Evolutionary conservation across 2,329 filamentous ascomycete genomes (phyloP).

Genomic region (Raffaelea arxii): DNA sequence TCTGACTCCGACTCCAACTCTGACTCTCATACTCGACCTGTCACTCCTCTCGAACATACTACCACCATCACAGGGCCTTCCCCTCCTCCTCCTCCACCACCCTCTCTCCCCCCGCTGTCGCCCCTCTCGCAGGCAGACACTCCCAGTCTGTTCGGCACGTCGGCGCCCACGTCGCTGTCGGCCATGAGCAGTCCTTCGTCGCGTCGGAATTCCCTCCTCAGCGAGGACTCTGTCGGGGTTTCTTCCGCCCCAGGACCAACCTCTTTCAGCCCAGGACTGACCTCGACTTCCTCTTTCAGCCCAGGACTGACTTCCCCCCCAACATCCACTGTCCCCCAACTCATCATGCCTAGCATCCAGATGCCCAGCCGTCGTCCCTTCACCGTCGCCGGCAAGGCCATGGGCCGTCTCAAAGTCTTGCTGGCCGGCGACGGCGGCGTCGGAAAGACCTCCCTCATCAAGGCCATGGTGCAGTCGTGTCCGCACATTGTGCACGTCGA

Average conservation of each 20-base stretch:
- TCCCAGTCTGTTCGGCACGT: slow-evolving; percentile 30
- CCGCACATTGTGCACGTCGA: slow-evolving; percentile 94
- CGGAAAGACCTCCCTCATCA: slow-evolving; percentile 85
- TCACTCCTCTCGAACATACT: slow-evolving; percentile 9
- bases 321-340: slow-evolving; percentile 58
- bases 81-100: too few relatives aligned
- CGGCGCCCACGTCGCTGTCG: slow-evolving; percentile 24
- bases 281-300: too few relatives aligned
- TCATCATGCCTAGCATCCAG: slow-evolving; percentile 95
- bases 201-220: slow-evolving; percentile 38
- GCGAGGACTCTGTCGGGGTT: too few relatives aligned
- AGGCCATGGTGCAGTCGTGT: slow-evolving; percentile 75
- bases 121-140: slow-evolving; percentile 30
- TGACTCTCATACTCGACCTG: neutral
- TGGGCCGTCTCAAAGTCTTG: slow-evolving; percentile 84
- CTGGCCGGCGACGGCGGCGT: slow-evolving; percentile 69
- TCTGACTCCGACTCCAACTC: neutral
- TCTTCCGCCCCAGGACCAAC: too few relatives aligned
- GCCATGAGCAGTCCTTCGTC: slow-evolving; percentile 38
- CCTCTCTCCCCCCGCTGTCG: too few relatives aligned
- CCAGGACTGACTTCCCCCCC: too few relatives aligned
- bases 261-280: too few relatives aligned
- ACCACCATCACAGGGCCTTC: neutral
- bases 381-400: slow-evolving; percentile 70
- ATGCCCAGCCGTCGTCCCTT: slow-evolving; percentile 87